phyloP scores from a whole-genome alignment of 441 rosid genomes.

The Pelargonium myrrhifolium region DNA sequence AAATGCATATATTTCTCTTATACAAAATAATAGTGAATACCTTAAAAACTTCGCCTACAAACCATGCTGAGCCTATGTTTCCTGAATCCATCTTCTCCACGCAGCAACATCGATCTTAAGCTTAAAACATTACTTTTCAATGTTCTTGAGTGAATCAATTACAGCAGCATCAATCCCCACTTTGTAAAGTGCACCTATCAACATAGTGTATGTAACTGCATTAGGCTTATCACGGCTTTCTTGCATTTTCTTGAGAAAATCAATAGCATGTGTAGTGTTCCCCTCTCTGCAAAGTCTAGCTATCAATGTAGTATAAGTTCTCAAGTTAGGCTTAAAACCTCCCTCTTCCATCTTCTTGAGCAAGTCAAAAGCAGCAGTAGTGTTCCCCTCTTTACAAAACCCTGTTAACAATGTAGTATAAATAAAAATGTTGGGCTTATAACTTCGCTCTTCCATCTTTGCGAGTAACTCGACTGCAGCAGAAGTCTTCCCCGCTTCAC shows the following conservation, averaged over 20 bases:
- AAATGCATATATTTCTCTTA: no score
- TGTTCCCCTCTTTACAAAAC: no score
- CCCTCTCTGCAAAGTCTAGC: neutral
- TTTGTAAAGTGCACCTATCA: conserved; percentile 15
- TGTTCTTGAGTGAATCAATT: no score
- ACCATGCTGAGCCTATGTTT: no score
- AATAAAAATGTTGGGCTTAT: neutral
- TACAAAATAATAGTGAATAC: no score
- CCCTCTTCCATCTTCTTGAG: neutral
- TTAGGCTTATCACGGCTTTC: conserved; percentile 10
- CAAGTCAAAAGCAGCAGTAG: no score
- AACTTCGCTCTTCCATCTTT: neutral
- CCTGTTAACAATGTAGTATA: neutral
- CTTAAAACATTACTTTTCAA: no score
- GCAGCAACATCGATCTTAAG: no score
- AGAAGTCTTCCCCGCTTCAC: neutral
- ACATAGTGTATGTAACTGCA: conserved; percentile 7
- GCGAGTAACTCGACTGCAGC: neutral
- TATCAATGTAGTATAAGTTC: conserved; percentile 1
- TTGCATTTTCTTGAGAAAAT: neutral
- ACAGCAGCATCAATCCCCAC: neutral
- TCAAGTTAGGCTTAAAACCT: neutral
- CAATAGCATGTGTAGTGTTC: neutral
- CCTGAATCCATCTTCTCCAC: no score
- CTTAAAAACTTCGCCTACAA: no score